Evolutionary conservation across 768 basidiomycete species (phyloP).

Genomic region (Podaxis rugospora): DNA sequence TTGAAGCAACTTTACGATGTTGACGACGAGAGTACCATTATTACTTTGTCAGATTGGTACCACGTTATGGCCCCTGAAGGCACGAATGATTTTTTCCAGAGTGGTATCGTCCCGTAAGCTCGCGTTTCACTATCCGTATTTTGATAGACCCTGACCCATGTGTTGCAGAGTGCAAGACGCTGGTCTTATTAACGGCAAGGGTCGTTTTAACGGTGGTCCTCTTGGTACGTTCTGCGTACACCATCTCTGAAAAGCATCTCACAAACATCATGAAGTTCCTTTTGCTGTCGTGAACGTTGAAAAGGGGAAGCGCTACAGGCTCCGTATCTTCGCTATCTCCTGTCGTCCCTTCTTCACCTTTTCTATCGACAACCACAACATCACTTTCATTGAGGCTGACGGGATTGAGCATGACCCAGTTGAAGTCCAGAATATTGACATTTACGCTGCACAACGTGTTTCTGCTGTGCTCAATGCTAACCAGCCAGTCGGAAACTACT

Average conservation of each 20-base stretch:
- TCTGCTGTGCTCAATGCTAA: constrained; percentile 27
- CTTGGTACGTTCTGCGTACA: constrained; percentile 3
- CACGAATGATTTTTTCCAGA: not conserved
- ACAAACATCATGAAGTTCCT: not conserved
- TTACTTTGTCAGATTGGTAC: constrained; percentile 15
- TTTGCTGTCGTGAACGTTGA: constrained; percentile 36
- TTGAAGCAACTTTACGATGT: constrained; percentile 17
- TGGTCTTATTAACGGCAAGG: constrained; percentile 14
- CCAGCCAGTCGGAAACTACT: constrained; percentile 27
- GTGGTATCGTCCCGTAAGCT: constrained; percentile 12
- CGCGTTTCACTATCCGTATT: not conserved
- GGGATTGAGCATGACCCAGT: constrained; percentile 27
- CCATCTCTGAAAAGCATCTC: not conserved
- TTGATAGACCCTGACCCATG: not conserved
- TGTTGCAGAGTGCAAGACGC: not conserved
- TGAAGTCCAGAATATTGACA: constrained; percentile 32
- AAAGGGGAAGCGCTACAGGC: constrained; percentile 42
- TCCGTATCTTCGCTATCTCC: constrained; percentile 47
- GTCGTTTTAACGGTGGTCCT: constrained; percentile 7
- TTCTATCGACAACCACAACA: constrained; percentile 28
- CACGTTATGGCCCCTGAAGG: constrained; percentile 3
- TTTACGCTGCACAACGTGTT: constrained; percentile 27
- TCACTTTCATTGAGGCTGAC: constrained; percentile 27
- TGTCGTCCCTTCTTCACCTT: constrained; percentile 38
- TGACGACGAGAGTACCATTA: constrained; percentile 13